Conservation (phyloP, 2,329 filamentous ascomycete genomes). For the Hymenoscyphus infarciens region DNA sequence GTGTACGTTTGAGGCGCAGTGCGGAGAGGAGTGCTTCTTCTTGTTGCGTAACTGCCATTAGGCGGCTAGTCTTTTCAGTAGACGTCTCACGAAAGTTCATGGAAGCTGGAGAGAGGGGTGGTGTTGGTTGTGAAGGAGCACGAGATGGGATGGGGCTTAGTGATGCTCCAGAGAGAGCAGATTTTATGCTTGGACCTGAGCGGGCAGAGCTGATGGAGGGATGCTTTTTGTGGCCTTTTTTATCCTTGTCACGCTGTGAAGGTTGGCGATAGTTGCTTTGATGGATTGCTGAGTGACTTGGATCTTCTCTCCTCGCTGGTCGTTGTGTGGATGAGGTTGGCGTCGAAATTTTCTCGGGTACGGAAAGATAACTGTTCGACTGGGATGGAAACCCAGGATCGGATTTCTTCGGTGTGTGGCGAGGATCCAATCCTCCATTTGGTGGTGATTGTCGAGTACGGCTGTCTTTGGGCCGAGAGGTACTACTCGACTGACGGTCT, state of each 20-base stretch:
- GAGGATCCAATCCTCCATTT: constrained; percentile 12
- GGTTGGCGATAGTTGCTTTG: background rate
- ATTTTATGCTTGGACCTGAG: constrained; percentile 14
- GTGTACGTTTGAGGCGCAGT: constrained; percentile 46
- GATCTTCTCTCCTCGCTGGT: background rate
- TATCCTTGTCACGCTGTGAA: constrained; percentile 1
- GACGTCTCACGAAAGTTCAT: constrained; percentile 21
- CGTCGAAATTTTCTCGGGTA: constrained; percentile 19
- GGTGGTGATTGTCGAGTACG: constrained; percentile 13
- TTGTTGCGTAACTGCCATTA: constrained; percentile 51
- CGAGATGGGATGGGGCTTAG: background rate
- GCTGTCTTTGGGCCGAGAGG: background rate
- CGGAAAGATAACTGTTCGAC: constrained; percentile 16
- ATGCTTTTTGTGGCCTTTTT: constrained; percentile 9
- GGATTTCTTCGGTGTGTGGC: constrained; percentile 12
- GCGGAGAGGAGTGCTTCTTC: constrained; percentile 50
- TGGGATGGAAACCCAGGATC: constrained; percentile 2
- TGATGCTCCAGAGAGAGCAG: constrained; percentile 6
- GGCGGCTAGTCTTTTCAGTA: constrained; percentile 24
- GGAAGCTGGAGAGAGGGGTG: constrained; percentile 32
- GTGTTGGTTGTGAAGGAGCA: constrained; percentile 27
- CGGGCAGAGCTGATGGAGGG: background rate
- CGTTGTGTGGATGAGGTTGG: constrained; percentile 8
- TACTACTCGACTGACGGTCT: background rate
- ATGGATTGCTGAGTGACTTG: background rate